These are phyloP conservation scores for Penicillium longicatenatum DNA, from an alignment of 495 filamentous ascomycete species.

Conservation along the genomic window DNA sequence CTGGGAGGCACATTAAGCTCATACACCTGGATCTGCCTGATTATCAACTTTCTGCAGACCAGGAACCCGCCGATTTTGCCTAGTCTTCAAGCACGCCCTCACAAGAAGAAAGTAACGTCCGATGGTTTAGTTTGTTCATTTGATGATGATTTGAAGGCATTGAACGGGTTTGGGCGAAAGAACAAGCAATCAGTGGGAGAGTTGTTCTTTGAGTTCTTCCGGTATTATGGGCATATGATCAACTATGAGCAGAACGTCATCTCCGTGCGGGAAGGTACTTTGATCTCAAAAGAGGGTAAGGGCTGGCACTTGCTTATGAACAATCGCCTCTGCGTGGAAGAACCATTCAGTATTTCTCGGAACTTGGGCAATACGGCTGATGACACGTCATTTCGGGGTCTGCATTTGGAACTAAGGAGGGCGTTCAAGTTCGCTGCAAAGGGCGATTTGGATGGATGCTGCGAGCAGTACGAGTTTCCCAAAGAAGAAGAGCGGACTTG, in stretches of 20 bases:
- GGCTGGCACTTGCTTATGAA: constrained; percentile 76
- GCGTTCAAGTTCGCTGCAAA: constrained; percentile 81
- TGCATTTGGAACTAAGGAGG: constrained; percentile 85
- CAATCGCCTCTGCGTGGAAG: constrained; percentile 90
- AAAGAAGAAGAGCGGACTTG: constrained; percentile 77
- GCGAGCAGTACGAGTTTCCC: constrained; percentile 82
- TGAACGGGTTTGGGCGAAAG: constrained; percentile 70
- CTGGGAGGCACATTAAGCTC: constrained; percentile 94
- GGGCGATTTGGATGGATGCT: constrained; percentile 75
- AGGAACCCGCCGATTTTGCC: constrained; percentile 86
- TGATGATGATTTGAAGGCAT: constrained; percentile 76
- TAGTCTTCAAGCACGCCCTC: constrained; percentile 75
- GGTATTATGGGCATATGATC: constrained; percentile 89
- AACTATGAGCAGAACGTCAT: constrained; percentile 83
- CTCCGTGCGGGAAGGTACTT: constrained; percentile 81
- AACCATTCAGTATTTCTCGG: constrained; percentile 91
- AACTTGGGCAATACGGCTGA: constrained; percentile 97
- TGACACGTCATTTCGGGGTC: constrained; percentile 85
- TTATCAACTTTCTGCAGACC: constrained; percentile 93
- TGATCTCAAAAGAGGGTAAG: constrained; percentile 85
- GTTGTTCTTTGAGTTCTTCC: constrained; percentile 91
- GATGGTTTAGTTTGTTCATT: constrained; percentile 72
- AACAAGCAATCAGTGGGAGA: constrained; percentile 84
- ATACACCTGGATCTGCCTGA: constrained; percentile 99
- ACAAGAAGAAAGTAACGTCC: constrained; percentile 57